Conservation (phyloP, 2,329 filamentous ascomycete species). For the Cercospora zeae-maydis region DNA sequence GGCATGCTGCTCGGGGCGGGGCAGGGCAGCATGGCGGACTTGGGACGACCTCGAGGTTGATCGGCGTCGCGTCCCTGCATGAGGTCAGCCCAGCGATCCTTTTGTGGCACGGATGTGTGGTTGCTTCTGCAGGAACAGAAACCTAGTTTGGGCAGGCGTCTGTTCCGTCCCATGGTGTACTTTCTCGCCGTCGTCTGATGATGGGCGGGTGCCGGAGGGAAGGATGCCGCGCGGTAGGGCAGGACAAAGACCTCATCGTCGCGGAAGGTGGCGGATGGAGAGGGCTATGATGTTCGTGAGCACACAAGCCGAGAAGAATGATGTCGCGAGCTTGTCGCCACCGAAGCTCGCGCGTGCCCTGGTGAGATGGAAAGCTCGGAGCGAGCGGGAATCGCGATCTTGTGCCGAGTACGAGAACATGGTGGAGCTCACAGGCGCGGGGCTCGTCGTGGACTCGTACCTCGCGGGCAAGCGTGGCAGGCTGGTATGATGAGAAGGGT, state of each 20-base stretch:
- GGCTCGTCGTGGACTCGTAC: neutral
- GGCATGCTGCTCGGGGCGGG: neutral
- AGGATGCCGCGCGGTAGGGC: neutral
- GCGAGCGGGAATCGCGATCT: neutral
- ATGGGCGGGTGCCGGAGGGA: neutral
- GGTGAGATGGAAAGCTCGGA: neutral
- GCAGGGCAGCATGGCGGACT: neutral
- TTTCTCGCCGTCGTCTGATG: neutral
- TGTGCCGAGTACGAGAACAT: neutral
- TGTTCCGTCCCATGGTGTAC: neutral
- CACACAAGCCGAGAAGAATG: no score
- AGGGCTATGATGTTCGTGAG: neutral
- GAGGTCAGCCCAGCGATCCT: neutral
- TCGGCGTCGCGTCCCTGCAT: constrained; percentile 1
- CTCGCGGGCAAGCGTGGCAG: neutral
- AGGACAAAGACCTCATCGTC: neutral
- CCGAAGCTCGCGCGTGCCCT: neutral
- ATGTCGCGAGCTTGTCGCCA: no score
- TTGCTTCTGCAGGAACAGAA: constrained; percentile 2
- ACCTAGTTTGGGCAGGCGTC: neutral
- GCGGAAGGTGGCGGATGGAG: neutral
- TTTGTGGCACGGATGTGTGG: neutral
- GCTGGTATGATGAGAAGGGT: neutral
- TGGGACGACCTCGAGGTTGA: no score
- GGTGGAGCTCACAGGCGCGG: neutral